Evolutionary conservation across 2,329 filamentous ascomycete genomes (phyloP).

Genomic region (Alternaria brassicae): DNA sequence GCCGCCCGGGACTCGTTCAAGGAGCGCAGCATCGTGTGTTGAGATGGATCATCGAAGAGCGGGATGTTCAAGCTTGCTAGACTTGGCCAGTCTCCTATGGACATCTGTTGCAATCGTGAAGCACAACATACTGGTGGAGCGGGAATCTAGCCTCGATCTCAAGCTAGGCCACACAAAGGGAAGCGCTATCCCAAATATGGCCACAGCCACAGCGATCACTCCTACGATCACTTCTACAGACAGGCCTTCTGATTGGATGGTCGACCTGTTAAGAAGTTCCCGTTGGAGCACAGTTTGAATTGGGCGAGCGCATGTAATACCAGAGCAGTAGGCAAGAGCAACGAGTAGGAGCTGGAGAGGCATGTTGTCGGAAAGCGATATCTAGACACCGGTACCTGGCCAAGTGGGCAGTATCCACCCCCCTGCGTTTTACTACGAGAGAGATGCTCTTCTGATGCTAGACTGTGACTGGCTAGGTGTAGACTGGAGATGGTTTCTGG

Average conservation of each 20-base stretch:
- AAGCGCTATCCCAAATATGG: not conserved
- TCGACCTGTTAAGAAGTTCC: not conserved
- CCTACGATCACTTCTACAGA: not conserved
- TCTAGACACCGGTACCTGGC: too few relatives aligned
- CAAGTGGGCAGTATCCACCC: too few relatives aligned
- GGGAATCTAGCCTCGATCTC: not conserved
- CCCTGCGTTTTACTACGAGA: too few relatives aligned
- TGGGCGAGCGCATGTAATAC: too few relatives aligned
- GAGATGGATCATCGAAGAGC: not conserved
- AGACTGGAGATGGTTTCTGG: too few relatives aligned
- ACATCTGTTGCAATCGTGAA: too few relatives aligned
- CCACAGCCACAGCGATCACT: not conserved
- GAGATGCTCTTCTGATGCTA: too few relatives aligned
- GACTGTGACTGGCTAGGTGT: too few relatives aligned
- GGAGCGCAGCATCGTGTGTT: not conserved
- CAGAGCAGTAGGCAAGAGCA: too few relatives aligned
- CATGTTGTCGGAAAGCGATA: not conserved
- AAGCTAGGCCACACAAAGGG: not conserved
- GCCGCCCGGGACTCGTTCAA: not conserved
- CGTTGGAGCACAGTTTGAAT: not conserved
- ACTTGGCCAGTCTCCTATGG: not conserved
- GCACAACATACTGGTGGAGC: not conserved
- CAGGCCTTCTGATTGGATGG: not conserved
- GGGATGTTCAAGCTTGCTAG: not conserved
- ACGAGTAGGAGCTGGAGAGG: not conserved